Base-by-base conservation (phyloP, 1,139 yeast species). In the Suhomyces coccinellae region DNA sequence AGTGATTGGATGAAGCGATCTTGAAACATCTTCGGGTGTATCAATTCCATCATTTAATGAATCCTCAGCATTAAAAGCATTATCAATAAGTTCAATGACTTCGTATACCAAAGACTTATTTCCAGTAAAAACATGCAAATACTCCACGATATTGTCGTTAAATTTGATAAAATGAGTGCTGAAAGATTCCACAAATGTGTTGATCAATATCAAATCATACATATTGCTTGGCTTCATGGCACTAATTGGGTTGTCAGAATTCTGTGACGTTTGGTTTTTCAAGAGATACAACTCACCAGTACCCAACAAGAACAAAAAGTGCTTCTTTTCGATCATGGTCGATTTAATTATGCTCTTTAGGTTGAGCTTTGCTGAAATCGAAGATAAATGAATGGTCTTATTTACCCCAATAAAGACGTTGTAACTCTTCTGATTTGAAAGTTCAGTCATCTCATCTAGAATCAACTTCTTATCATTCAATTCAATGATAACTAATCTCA, bases 281-380 rank as follows among this genome's bases (percentile, higher is more conserved):
- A 74, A 58, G 6, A 73, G 51, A 51, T 56, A 70, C 15, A 73
- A 60, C 26, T 72, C 77, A 2, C 79, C 79, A 11, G 67, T 63
- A 33, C 54, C 56, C 32, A 71, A 53, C 37, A 73, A 54, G 39
- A 74, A 64, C 38, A 73, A 50, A 45, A 73, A 71, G 51, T 73
- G 74, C 38, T 59, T 56, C 32, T 60, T 58, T 17, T 62, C 56
- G 7, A 71, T 52, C 61, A 68, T 59, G 13, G 58, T 55, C 26
- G 66, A 57, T 45, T 67, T 63, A 12, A 51, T 46, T 6, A 70
- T 57, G 24, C 61, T 58, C 4, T 51, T 45, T 4, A 73, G 52
- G 6, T 59, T 47, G 4, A 73, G 48, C 39, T 57, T 65, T 35
- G 59, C 53, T 20, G 59, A 55, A 34, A 74, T 66, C 11, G 67